A percentile compares a stretch with the other conserved stretches of the same genome.
Evolutionary conservation across 2,329 filamentous ascomycete genomes (phyloP).

Genomic region (Arthrinium phaeospermum): DNA sequence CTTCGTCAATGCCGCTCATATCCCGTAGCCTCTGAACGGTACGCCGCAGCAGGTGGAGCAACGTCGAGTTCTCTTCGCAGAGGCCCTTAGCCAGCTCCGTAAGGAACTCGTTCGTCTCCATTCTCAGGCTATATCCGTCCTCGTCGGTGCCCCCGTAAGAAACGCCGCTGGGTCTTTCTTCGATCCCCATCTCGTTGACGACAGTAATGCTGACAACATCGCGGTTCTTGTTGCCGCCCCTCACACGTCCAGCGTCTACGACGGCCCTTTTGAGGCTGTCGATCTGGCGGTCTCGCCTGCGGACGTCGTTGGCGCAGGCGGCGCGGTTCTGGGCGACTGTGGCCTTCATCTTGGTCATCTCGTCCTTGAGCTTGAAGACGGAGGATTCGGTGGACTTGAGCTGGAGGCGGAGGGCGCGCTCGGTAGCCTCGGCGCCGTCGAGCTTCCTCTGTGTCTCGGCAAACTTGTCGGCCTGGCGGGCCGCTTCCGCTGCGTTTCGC

Average conservation of each 20-base stretch:
- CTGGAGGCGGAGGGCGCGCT: constrained; percentile 71
- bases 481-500: constrained; percentile 73
- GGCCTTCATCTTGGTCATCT: constrained; percentile 78
- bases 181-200: constrained; percentile 58
- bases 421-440: constrained; percentile 69
- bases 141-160: constrained; percentile 45
- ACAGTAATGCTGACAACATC: constrained; percentile 63
- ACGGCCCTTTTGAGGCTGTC: constrained; percentile 88
- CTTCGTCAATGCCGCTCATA: constrained; percentile 63
- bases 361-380: constrained; percentile 80
- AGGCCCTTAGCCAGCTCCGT: constrained; percentile 82
- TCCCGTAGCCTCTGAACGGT: constrained; percentile 75
- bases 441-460: constrained; percentile 61
- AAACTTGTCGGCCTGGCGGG: constrained; percentile 60
- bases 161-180: constrained; percentile 41
- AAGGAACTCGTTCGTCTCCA: constrained; percentile 90
- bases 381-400: constrained; percentile 76
- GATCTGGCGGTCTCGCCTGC: constrained; percentile 88
- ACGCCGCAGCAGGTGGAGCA: constrained; percentile 74
- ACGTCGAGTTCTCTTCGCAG: constrained; percentile 88
- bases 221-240: constrained; percentile 60
- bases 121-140: constrained; percentile 72
- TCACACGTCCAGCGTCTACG: constrained; percentile 69
- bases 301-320: constrained; percentile 87
- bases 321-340: constrained; percentile 83